Conservation (phyloP, 2,329 filamentous ascomycete genomes). For the Aspergillus japonicus region DNA sequence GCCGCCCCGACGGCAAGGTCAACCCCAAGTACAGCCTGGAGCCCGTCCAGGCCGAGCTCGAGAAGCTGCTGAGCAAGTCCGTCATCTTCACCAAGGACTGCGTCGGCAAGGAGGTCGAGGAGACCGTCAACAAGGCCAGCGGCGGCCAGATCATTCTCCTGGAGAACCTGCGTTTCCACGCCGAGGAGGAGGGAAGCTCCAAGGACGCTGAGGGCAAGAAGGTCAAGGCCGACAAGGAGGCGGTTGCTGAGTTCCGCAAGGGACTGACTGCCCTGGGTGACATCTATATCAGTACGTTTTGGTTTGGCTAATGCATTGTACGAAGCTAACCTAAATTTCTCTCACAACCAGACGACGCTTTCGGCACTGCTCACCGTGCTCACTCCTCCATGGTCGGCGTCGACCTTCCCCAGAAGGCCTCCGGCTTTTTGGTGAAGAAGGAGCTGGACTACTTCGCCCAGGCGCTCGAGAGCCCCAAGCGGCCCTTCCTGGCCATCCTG, state of each 20-base stretch:
- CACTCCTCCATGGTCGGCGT: constrained; percentile 99
- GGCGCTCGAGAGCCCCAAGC: constrained; percentile 87
- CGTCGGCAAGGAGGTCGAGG: constrained; percentile 87
- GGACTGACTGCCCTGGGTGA: constrained; percentile 91
- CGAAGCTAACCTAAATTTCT: too few species aligned
- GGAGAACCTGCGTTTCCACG: constrained; percentile 97
- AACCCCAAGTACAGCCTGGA: constrained; percentile 94
- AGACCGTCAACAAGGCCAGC: constrained; percentile 77
- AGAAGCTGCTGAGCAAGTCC: constrained; percentile 80
- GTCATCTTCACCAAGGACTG: constrained; percentile 89
- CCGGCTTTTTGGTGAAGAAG: constrained; percentile 99
- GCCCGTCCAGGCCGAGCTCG: constrained; percentile 85
- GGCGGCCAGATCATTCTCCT: constrained; percentile 83
- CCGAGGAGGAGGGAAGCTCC: constrained; percentile 94
- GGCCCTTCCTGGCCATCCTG: constrained; percentile 97
- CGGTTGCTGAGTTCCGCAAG: constrained; percentile 92
- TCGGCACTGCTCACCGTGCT: constrained; percentile 95
- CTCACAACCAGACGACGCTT: constrained; percentile 74
- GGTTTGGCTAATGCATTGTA: neutral
- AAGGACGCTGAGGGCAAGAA: constrained; percentile 96
- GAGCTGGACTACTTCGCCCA: constrained; percentile 99
- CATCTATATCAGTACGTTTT: constrained; percentile 81
- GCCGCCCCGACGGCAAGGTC: constrained; percentile 84
- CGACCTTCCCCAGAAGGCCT: constrained; percentile 92
- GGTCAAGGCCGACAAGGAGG: constrained; percentile 91